Conservation (phyloP, 2,329 filamentous ascomycete species). For the Diaporthe citriasiana region DNA sequence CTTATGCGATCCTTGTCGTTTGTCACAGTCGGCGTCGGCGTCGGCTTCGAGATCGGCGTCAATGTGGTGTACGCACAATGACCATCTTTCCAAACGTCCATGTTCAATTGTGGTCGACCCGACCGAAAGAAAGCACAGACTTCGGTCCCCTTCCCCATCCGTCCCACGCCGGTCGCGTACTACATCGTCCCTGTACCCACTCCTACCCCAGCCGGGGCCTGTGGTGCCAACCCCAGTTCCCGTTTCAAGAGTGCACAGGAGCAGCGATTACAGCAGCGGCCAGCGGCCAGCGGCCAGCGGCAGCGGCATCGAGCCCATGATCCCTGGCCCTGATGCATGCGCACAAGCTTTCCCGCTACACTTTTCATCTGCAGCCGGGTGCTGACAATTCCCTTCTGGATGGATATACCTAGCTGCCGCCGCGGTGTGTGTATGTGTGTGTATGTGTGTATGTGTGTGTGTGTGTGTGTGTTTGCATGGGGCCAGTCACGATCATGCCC, state of each 20-base stretch:
- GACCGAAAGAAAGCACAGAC: slow-evolving; percentile 15
- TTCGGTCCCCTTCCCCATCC: slow-evolving; percentile 4
- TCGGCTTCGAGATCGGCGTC: background rate
- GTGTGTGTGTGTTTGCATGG: background rate
- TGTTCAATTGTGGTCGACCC: background rate
- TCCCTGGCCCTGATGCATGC: slow-evolving; percentile 20
- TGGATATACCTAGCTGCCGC: slow-evolving; percentile 16
- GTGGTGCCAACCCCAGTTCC: slow-evolving; percentile 16
- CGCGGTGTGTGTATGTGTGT: background rate
- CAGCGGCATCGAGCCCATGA: slow-evolving; percentile 6
- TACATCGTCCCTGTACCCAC: slow-evolving; percentile 14
- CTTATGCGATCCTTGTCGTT: background rate
- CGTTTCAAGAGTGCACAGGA: slow-evolving; percentile 17
- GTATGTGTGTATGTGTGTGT: background rate
- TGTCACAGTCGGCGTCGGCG: background rate
- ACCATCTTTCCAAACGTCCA: background rate
- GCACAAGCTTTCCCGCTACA: slow-evolving; percentile 28
- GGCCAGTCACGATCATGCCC: background rate
- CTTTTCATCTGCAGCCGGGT: slow-evolving; percentile 11
- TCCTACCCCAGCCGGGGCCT: slow-evolving; percentile 21
- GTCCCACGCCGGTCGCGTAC: slow-evolving; percentile 11
- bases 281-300: background rate
- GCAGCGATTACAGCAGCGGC: background rate
- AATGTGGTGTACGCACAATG: background rate
- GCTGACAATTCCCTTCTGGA: slow-evolving; percentile 18